phyloP scores from a whole-genome alignment of 495 filamentous ascomycete species.

The Lichina pygmaea region DNA sequence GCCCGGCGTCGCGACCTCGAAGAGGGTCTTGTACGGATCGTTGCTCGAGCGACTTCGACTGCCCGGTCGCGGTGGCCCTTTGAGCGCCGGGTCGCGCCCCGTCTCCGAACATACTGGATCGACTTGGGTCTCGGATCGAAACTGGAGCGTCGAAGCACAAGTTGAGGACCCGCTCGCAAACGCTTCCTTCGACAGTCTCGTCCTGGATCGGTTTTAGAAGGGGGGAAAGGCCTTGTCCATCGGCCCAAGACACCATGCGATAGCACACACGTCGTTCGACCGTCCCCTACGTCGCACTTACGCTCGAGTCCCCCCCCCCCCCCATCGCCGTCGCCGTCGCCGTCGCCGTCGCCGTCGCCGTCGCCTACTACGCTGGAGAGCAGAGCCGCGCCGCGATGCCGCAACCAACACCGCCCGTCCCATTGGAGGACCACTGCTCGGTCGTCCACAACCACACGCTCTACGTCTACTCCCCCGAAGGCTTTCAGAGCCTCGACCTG shows the following conservation, averaged over 20 bases:
- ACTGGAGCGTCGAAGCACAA: too few relatives aligned
- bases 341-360: background rate
- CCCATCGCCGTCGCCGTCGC: background rate
- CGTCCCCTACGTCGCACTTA: background rate
- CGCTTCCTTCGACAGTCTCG: too few relatives aligned
- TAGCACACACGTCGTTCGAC: background rate
- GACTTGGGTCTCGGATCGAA: too few relatives aligned
- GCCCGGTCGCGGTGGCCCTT: too few relatives aligned
- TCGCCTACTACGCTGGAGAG: background rate
- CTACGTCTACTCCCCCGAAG: conserved; percentile 52
- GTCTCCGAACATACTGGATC: too few relatives aligned
- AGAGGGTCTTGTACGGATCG: too few relatives aligned
- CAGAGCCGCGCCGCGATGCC: conserved; percentile 18
- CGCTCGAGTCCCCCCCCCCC: background rate
- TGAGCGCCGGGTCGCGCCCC: too few relatives aligned
- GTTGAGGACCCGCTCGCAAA: too few relatives aligned
- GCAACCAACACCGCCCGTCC: conserved; percentile 32
- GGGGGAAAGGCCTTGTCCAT: background rate
- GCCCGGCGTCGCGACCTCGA: too few relatives aligned
- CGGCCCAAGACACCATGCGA: background rate
- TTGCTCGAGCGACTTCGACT: too few relatives aligned
- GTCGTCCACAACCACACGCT: conserved; percentile 59
- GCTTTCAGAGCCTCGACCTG: conserved; percentile 50
- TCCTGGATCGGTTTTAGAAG: background rate
- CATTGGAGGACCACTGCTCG: conserved; percentile 55